phyloP scores from a whole-genome alignment of 805 yeast genomes.

The Candida nitratophila region DNA sequence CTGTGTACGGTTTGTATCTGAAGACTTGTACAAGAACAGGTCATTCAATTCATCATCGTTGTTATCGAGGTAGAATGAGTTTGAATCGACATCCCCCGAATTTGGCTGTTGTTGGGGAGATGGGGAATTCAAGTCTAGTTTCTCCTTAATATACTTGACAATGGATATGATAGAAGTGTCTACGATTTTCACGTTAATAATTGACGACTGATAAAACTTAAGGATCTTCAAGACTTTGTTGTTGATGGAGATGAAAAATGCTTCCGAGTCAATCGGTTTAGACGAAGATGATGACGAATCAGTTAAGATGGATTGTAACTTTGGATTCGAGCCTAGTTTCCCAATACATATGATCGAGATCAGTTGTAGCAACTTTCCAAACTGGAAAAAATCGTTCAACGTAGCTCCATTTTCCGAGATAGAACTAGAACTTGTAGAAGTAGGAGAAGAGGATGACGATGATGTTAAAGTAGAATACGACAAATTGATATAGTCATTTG shows the following conservation, averaged over 20 bases:
- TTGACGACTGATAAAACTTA: neutral
- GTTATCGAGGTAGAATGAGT: neutral
- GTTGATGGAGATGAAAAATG: neutral
- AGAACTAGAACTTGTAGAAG: no score
- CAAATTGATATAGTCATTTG: conserved; percentile 13
- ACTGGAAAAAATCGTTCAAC: neutral
- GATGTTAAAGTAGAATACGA: conserved; percentile 14
- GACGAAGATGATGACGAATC: no score
- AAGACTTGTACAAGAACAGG: conserved; percentile 1
- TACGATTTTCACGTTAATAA: neutral
- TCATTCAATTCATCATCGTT: conserved; percentile 1
- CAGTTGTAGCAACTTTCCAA: neutral
- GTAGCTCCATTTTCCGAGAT: conserved; percentile 6
- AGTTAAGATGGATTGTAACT: neutral
- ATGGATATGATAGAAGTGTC: neutral
- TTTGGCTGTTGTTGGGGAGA: neutral
- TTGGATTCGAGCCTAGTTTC: neutral
- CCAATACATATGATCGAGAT: conserved; percentile 1
- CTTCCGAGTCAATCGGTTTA: no score
- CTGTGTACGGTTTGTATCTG: no score
- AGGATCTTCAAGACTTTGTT: neutral
- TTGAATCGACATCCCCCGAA: neutral
- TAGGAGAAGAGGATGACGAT: no score
- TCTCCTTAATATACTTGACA: conserved; percentile 1
- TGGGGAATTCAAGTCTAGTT: neutral